A percentile compares a stretch with the other conserved stretches of the same genome.
Evolutionary conservation across 2,329 filamentous ascomycete species (phyloP).

Genomic region (Fusarium sororula): DNA sequence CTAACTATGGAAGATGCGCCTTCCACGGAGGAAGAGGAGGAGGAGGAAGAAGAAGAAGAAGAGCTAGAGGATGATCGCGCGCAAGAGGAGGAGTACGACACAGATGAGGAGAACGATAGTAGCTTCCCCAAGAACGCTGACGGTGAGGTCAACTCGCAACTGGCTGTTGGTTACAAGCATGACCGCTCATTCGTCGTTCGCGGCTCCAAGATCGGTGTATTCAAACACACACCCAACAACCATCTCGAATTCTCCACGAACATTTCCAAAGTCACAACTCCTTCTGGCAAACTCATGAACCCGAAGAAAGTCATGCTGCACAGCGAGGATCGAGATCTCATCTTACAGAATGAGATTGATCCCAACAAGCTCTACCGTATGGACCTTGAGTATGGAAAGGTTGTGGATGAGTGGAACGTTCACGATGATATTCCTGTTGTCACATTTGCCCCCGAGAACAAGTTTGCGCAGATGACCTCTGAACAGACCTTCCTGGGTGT

Average conservation of each 20-base stretch:
- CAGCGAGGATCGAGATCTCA: constrained; percentile 87
- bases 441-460: constrained; percentile 94
- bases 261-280: constrained; percentile 94
- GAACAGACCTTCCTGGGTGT: constrained; percentile 96
- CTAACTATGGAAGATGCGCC: constrained; percentile 85
- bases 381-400: constrained; percentile 97
- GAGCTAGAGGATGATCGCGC: constrained; percentile 70
- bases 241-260: constrained; percentile 95
- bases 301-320: constrained; percentile 98
- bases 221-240: constrained; percentile 94
- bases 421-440: constrained; percentile 95
- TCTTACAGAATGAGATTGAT: constrained; percentile 83
- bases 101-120: constrained; percentile 76
- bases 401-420: constrained; percentile 98
- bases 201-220: constrained; percentile 97
- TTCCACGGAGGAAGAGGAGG: constrained; percentile 55
- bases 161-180: constrained; percentile 96
- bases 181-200: constrained; percentile 97
- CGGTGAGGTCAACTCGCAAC: constrained; percentile 88
- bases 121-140: constrained; percentile 78
- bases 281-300: constrained; percentile 85
- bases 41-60: constrained; percentile 63
- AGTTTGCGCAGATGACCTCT: constrained; percentile 96
- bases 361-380: constrained; percentile 94
- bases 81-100: constrained; percentile 74